Evolutionary conservation across 176 grass and related monocot genomes (phyloP), one percentile per base, ranked within the genome.

Genomic region (Aechmea fasciata): DNA sequence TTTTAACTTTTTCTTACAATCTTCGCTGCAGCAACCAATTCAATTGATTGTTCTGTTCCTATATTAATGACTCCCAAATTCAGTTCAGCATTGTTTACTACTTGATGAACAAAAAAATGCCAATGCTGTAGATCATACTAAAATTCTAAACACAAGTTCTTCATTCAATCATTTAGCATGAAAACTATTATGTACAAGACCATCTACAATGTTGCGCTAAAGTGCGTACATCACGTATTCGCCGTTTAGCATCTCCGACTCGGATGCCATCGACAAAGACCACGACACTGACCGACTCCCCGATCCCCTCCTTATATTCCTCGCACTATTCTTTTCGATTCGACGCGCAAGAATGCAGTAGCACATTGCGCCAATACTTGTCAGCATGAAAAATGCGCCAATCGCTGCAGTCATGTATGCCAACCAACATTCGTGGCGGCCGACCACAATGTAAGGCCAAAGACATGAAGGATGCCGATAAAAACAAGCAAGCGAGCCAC

Each of bases 371-470:
- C 92, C 88, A 18, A 96, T 67, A 24, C 85, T 96, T 3, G 83
- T 76, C 64, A 91, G 75, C 92, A 96, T 91, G 14, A 78, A 91
- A 20, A 81, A 74, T 15, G 79, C 80, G 55, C 92, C 92, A 7
- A 96, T 91, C 4, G 13, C 88, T 88, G 91, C 91, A 12, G 92
- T 96, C 61, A 77, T 84, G 88, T 88, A 96, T 22, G 92, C 92
- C 80, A 96, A 54, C 92, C 92, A 96, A 71, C 33, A 57, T 14
- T 91, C 85, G 8, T 89, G 33, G 14, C 20, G 71, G 23, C 83
- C 92, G 48, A 96, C 92, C 1, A 96, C 92, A 11, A 92, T 83
- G 10, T 89, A 96, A 96, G 9, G 92, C 87, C 28, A 96, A 63
- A 18, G 92, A 87, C 69, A 96, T 92, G 82, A 96, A 96, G 57